Evolutionary conservation across 2,329 filamentous ascomycete species (phyloP), one percentile per base, ranked within the genome.

Genomic region (Paecilomyces niveus): DNA sequence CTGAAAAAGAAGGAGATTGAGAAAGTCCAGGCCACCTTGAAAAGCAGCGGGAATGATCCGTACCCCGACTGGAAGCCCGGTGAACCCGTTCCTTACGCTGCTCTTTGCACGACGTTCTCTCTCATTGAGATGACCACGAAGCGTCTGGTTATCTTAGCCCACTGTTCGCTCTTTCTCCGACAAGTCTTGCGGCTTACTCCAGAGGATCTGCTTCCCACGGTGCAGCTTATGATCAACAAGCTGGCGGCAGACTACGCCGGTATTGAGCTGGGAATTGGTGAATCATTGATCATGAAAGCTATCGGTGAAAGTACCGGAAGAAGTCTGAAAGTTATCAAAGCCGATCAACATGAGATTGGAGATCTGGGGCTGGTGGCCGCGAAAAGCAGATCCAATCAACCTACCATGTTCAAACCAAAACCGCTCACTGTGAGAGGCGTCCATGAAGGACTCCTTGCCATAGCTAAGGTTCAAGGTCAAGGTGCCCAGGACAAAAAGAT

Each of bases 361-460:
- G 94, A 99, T 73, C 82, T 99, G 10, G 94, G 94, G 10, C 80
- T 97, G 33, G 93, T 99, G 1, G 94, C 94, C 51, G 90, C 96
- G 54, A 97, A 97, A 79, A 97, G 92, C 76, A 86, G 93, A 74
- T 90, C 89, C 13, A 97, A 92, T 53, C 94, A 99, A 70, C 90
- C 90, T 10, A 97, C 94, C 22, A 97, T 99, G 92, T 97, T 97
- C 81, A 96, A 96, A 74, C 94, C 92, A 2, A 97, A 96, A 75
- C 82, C 92, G 29, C 78, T 99, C 66, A 97, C 92, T 0, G 83
- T 99, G 1, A 85, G 84, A 58, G 91, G 89, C 29, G 92, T 99
- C 1, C 92, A 95, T 68, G 88, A 94, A 69, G 90, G 90, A 1
- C 75, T 99, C 35, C 89, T 97, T 81, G 84, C 82, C 33, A 95